Evolutionary conservation across 805 yeast species (phyloP), one percentile per base, ranked within the genome.

Genomic region (Cyberlindnera suaveolens): DNA sequence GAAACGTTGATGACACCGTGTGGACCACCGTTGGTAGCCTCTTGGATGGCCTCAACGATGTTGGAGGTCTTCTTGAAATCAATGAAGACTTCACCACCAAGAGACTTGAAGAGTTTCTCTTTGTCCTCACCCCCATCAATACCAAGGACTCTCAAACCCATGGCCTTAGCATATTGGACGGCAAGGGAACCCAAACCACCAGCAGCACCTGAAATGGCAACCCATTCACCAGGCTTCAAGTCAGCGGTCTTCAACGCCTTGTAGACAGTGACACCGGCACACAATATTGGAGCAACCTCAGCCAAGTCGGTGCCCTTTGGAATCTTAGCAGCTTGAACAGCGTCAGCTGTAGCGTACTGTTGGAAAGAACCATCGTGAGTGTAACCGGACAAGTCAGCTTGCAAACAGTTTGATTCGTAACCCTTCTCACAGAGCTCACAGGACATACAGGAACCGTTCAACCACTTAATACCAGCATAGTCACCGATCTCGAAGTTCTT

Each of bases 261-360:
- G 81, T 86, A 86, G 45, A 85, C 95, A 34, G 96, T 86, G 65
- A 86, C 80, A 67, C 96, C 96, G 31, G 95, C 96, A 71, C 96
- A 86, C 59, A 87, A 75, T 61, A 86, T 79, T 56, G 96, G 95
- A 10, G 95, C 80, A 49, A 79, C 75, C 51, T 70, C 72, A 43
- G 91, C 89, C 56, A 86, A 75, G 61, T 87, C 90, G 34, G 85
- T 69, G 46, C 81, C 84, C 57, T 74, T 58, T 46, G 95, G 90
- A 57, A 87, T 79, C 54, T 74, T 71, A 34, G 95, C 95, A 34
- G 93, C 95, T 61, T 86, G 95, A 45, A 82, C 75, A 34, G 91
- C 93, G 64, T 85, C 90, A 34, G 91, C 95, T 36, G 91, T 80
- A 42, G 89, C 89, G 65, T 85, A 87, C 68, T 87, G 87, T 68